These are phyloP conservation scores for Rhizopogon sp. DNA, from an alignment of 768 basidiomycete genomes.

Conservation along the genomic window DNA sequence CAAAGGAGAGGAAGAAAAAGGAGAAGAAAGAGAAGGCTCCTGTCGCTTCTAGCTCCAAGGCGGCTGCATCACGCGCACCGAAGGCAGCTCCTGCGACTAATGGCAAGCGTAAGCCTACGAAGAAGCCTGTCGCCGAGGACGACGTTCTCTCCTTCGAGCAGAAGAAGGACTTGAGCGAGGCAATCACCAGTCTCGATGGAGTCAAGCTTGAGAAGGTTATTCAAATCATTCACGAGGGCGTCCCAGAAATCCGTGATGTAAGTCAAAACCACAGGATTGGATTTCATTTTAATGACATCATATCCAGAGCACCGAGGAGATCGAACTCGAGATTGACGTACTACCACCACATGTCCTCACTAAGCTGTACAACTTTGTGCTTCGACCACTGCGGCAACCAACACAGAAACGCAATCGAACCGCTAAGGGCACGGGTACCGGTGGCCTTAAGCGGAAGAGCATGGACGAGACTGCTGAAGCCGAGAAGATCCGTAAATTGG, in stretches of 20 bases:
- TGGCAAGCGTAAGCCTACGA: slow-evolving; percentile 54
- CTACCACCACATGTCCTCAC: slow-evolving; percentile 83
- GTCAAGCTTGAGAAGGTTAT: slow-evolving; percentile 85
- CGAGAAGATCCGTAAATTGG: slow-evolving; percentile 89
- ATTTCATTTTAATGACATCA: slow-evolving; percentile 9
- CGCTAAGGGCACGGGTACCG: slow-evolving; percentile 82
- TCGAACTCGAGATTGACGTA: slow-evolving; percentile 95
- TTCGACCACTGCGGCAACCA: slow-evolving; percentile 69
- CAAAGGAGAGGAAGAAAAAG: slow-evolving; percentile 69
- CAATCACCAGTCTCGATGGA: slow-evolving; percentile 83
- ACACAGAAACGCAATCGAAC: slow-evolving; percentile 59
- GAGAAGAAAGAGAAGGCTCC: slow-evolving; percentile 55
- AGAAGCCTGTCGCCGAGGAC: slow-evolving; percentile 68
- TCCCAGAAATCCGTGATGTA: slow-evolving; percentile 91
- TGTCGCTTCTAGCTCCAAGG: slow-evolving; percentile 63
- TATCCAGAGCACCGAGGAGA: slow-evolving; percentile 88
- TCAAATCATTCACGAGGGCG: slow-evolving; percentile 90
- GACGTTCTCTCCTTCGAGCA: slow-evolving; percentile 90
- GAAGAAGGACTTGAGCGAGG: slow-evolving; percentile 97
- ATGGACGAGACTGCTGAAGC: slow-evolving; percentile 98
- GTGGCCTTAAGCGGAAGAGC: slow-evolving; percentile 88
- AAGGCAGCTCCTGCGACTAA: slow-evolving; percentile 35
- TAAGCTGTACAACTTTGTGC: slow-evolving; percentile 93
- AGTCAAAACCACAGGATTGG: slow-evolving; percentile 29
- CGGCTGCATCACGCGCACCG: slow-evolving; percentile 39